Conservation (phyloP, 1,139 yeast genomes). For the Yamadazyma jaroonii region DNA sequence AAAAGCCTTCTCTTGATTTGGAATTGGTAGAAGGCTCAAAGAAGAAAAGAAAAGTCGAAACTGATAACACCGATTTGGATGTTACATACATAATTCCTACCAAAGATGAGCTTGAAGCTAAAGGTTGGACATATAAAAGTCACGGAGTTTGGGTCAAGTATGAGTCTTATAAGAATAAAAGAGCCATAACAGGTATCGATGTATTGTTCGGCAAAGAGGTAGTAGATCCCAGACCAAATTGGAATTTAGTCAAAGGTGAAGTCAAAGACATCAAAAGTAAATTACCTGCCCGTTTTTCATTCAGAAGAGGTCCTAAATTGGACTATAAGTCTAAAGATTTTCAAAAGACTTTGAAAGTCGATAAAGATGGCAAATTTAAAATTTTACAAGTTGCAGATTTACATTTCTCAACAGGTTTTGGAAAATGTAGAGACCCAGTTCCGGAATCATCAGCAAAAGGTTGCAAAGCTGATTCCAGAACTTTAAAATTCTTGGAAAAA, state of each 20-base stretch:
- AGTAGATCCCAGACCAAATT: slow-evolving; percentile 67
- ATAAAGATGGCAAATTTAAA: slow-evolving; percentile 54
- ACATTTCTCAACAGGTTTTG: slow-evolving; percentile 72
- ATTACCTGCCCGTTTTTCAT: slow-evolving; percentile 22
- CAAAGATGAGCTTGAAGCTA: slow-evolving; percentile 23
- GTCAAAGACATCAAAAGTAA: slow-evolving; percentile 13
- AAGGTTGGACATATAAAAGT: slow-evolving; percentile 36
- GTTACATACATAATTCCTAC: slow-evolving; percentile 29
- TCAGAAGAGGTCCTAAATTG: slow-evolving; percentile 52
- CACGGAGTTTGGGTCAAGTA: slow-evolving; percentile 35
- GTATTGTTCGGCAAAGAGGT: slow-evolving; percentile 71
- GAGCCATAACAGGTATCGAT: slow-evolving; percentile 47
- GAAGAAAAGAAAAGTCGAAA: slow-evolving; percentile 15
- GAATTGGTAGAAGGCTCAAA: not conserved
- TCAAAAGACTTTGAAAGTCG: slow-evolving; percentile 24
- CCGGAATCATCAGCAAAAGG: slow-evolving; percentile 40
- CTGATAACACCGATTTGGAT: slow-evolving; percentile 22
- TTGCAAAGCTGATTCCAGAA: slow-evolving; percentile 75
- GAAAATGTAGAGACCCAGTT: slow-evolving; percentile 68
- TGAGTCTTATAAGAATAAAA: slow-evolving; percentile 29
- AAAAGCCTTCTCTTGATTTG: not conserved
- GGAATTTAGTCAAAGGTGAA: slow-evolving; percentile 44
- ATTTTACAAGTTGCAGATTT: slow-evolving; percentile 84
- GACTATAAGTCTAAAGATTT: slow-evolving; percentile 51
- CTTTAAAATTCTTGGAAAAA: slow-evolving; percentile 56